Conservation (phyloP, 495 filamentous ascomycete genomes). For the Haplographium delicatum region DNA sequence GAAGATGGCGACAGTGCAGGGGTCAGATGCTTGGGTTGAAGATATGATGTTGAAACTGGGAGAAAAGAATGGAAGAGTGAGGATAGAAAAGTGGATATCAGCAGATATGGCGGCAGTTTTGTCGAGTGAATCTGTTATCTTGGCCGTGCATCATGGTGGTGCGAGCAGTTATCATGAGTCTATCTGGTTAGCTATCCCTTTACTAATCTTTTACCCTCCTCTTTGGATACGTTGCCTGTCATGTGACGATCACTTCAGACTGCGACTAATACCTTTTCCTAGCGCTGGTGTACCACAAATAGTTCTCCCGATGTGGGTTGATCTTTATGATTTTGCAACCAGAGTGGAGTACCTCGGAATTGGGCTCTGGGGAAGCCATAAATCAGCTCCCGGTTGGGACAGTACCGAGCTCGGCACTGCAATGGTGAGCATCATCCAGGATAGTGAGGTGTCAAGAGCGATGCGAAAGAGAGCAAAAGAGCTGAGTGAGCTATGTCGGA, state of each 20-base stretch:
- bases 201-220: not conserved
- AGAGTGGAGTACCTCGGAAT: slow-evolving; percentile 42
- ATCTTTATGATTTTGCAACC: slow-evolving; percentile 44
- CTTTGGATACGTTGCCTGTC: no score
- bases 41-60: no score
- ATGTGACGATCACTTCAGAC: not conserved
- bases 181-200: not conserved
- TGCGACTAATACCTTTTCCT: not conserved
- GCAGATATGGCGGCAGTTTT: no score
- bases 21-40: no score
- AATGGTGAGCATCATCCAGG: slow-evolving; percentile 1
- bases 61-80: no score
- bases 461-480: not conserved
- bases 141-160: no score
- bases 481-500: not conserved
- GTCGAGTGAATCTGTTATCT: no score
- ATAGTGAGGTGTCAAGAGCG: not conserved
- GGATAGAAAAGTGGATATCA: no score
- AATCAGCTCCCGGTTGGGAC: slow-evolving; percentile 17
- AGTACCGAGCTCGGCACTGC: slow-evolving; percentile 17
- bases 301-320: slow-evolving; percentile 43
- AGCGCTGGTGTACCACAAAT: slow-evolving; percentile 46
- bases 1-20: no score
- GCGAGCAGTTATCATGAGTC: no score
- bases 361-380: slow-evolving; percentile 41